A percentile compares a stretch with the other conserved stretches of the same genome.
These are phyloP conservation scores for Saccharomycopsis guyanensis DNA, from an alignment of 805 yeast genomes.

Conservation along the genomic window DNA sequence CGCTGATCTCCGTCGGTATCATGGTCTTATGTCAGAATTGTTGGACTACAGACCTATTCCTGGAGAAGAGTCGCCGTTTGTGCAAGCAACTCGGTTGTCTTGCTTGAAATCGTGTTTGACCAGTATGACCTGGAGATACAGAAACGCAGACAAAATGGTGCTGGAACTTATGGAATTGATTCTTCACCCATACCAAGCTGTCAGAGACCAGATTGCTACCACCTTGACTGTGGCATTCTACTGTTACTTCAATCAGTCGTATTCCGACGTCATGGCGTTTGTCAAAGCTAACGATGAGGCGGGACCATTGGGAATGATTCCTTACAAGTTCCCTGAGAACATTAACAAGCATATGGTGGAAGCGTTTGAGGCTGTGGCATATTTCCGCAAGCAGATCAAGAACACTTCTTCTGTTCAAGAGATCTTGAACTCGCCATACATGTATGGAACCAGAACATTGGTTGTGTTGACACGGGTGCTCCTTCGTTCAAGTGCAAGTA, in stretches of 20 bases:
- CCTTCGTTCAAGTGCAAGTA: constrained; percentile 34
- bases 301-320: constrained; percentile 31
- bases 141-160: constrained; percentile 38
- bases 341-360: constrained; percentile 33
- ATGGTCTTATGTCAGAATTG: constrained; percentile 35
- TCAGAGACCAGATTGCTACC: constrained; percentile 61
- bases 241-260: constrained; percentile 37
- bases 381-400: constrained; percentile 28
- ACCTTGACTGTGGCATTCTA: constrained; percentile 37
- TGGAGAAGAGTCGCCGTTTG: constrained; percentile 54
- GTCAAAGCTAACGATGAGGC: constrained; percentile 26
- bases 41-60: constrained; percentile 32
- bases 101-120: constrained; percentile 46
- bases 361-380: constrained; percentile 39
- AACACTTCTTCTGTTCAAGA: constrained; percentile 43
- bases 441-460: constrained; percentile 57
- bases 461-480: constrained; percentile 50
- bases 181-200: constrained; percentile 63
- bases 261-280: constrained; percentile 31
- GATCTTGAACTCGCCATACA: constrained; percentile 50
- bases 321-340: constrained; percentile 27
- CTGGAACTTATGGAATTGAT: constrained; percentile 39
- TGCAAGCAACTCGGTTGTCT: constrained; percentile 51
- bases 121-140: constrained; percentile 48
- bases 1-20: constrained; percentile 57